Percentiles rank a stretch among this genome's conserved stretches.
These are phyloP conservation scores for Lenzites betulinus DNA, from an alignment of 768 basidiomycete species.

Conservation along the genomic window DNA sequence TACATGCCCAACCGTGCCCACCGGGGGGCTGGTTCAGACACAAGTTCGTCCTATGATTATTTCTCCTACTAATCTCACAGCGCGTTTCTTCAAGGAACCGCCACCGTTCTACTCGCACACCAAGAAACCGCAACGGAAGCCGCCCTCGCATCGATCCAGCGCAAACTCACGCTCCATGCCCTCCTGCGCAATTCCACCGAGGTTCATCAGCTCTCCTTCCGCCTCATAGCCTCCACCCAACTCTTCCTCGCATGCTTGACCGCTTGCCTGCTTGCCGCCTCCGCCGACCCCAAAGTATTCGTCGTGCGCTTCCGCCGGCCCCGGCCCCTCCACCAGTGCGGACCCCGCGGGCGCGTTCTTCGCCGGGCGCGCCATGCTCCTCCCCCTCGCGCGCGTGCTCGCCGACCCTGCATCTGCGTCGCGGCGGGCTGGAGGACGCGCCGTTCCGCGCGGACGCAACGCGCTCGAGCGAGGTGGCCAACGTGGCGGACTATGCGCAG, in stretches of 20 bases:
- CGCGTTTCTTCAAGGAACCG: not conserved
- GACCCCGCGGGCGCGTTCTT: not conserved
- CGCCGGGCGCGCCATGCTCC: not conserved
- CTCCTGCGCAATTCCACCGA: conserved; percentile 1
- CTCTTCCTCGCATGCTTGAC: not conserved
- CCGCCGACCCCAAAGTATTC: not conserved
- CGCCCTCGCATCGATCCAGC: not conserved
- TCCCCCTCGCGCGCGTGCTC: not conserved
- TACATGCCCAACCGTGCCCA: not conserved
- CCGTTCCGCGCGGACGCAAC: too few species aligned
- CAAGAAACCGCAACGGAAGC: not conserved
- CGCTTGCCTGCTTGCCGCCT: not conserved
- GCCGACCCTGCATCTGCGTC: not conserved
- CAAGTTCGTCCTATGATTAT: too few species aligned
- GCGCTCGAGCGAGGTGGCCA: not conserved
- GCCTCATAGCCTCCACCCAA: not conserved
- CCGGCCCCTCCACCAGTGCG: not conserved
- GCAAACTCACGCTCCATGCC: not conserved
- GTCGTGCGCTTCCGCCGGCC: not conserved
- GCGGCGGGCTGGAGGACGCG: not conserved
- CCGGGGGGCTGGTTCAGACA: not conserved
- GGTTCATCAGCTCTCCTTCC: not conserved
- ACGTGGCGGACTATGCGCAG: not conserved
- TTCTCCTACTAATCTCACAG: too few species aligned
- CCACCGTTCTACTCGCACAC: not conserved